phyloP scores from a whole-genome alignment of 129 eudicot species.

The Centella asiatica region DNA sequence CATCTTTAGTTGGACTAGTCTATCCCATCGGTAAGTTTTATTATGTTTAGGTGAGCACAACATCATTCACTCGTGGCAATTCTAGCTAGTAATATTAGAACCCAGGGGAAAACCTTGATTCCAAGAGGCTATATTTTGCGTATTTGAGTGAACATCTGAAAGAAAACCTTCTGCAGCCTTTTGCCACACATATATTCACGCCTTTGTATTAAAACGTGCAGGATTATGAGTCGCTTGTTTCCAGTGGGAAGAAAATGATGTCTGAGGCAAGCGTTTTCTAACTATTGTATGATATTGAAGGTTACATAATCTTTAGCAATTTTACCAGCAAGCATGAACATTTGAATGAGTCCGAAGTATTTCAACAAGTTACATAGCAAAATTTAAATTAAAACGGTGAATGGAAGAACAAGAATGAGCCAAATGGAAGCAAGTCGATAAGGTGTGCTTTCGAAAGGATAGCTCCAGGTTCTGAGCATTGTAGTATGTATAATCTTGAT shows the following conservation, averaged over 20 bases:
- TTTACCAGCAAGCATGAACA: background rate
- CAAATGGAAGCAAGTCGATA: background rate
- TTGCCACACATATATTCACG: background rate
- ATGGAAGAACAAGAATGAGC: constrained; percentile 1
- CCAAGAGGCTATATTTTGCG: background rate
- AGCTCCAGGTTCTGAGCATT: too few species aligned
- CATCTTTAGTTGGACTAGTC: background rate
- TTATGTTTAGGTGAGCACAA: too few species aligned
- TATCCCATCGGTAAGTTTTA: background rate
- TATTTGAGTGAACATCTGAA: background rate
- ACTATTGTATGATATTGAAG: constrained; percentile 12
- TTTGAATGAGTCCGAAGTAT: background rate
- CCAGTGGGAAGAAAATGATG: constrained; percentile 32
- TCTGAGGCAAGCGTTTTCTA: constrained; percentile 54
- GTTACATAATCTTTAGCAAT: background rate
- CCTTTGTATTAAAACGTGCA: constrained; percentile 19
- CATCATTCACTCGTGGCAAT: too few species aligned
- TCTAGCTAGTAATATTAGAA: too few species aligned
- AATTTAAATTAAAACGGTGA: background rate
- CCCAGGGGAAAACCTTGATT: background rate
- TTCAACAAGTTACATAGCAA: background rate
- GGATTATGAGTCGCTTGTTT: constrained; percentile 58
- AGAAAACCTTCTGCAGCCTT: background rate
- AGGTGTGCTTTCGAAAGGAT: too few species aligned
- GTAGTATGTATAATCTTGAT: background rate